Conservation (phyloP, 257 asterid species). For the Cynanchum wilfordii region DNA sequence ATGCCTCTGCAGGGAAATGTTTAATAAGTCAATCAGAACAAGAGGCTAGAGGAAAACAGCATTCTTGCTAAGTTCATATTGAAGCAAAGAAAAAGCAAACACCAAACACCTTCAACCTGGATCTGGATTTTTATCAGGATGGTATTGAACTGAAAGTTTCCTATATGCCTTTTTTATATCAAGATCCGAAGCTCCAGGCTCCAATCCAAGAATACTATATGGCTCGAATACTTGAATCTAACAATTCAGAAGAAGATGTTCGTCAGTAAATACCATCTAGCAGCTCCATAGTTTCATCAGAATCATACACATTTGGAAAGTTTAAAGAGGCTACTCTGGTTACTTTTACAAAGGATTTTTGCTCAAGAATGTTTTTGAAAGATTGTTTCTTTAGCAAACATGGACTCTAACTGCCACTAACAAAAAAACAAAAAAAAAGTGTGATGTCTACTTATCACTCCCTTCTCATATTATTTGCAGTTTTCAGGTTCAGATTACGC, state of each 20-base stretch:
- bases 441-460: neutral
- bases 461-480: neutral
- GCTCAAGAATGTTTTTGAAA: neutral
- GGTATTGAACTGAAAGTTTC: slow-evolving; percentile 91
- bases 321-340: neutral
- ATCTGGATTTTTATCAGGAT: slow-evolving; percentile 99
- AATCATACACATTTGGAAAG: neutral
- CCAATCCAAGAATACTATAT: slow-evolving; percentile 91
- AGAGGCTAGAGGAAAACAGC: slow-evolving; percentile 10
- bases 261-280: slow-evolving; percentile 15
- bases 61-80: slow-evolving; percentile 8
- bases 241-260: slow-evolving; percentile 8
- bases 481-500: neutral
- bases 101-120: slow-evolving; percentile 86
- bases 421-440: no score
- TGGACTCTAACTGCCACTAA: neutral
- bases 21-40: slow-evolving; percentile 21
- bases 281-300: neutral
- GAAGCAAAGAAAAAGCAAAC: slow-evolving; percentile 22
- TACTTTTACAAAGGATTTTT: neutral
- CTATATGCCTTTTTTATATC: slow-evolving; percentile 98
- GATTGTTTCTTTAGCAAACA: no score
- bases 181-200: slow-evolving; percentile 80
- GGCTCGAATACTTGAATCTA: slow-evolving; percentile 90
- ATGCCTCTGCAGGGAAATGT: slow-evolving; percentile 69